These are phyloP conservation scores for Monilinia fructicola DNA, from an alignment of 2,329 filamentous ascomycete species.

Conservation along the genomic window DNA sequence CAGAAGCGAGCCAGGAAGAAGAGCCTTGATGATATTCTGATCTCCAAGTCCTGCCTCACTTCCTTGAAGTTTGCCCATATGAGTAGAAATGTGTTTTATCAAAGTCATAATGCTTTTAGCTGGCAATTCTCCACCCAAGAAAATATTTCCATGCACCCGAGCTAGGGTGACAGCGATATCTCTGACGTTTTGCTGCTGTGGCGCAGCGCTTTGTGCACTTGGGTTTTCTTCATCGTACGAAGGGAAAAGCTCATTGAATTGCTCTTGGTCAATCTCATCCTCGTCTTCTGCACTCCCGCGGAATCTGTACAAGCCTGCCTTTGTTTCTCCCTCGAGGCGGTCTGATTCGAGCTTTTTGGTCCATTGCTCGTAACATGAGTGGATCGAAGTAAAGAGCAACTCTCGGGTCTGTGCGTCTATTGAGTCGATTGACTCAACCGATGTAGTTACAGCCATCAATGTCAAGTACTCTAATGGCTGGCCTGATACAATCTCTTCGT, in stretches of 20 bases:
- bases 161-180: slow-evolving; percentile 56
- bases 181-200: slow-evolving; percentile 29
- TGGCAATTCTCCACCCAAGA: slow-evolving; percentile 30
- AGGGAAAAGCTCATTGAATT: slow-evolving; percentile 81
- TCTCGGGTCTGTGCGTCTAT: slow-evolving; percentile 48
- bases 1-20: slow-evolving; percentile 67
- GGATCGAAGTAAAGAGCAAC: slow-evolving; percentile 64
- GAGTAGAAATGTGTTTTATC: slow-evolving; percentile 36
- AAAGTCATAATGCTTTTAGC: slow-evolving; percentile 34
- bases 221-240: slow-evolving; percentile 57
- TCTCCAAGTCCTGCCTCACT: slow-evolving; percentile 29
- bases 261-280: slow-evolving; percentile 70
- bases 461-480: slow-evolving; percentile 52
- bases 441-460: slow-evolving; percentile 47
- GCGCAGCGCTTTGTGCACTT: slow-evolving; percentile 27
- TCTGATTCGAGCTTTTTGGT: slow-evolving; percentile 73
- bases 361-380: slow-evolving; percentile 78
- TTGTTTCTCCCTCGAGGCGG: slow-evolving; percentile 70
- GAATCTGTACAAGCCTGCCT: slow-evolving; percentile 79
- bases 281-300: slow-evolving; percentile 74
- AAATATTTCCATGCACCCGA: slow-evolving; percentile 54
- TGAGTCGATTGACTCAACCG: slow-evolving; percentile 50
- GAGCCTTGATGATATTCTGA: slow-evolving; percentile 48
- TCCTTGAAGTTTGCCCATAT: slow-evolving; percentile 33
- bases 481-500: slow-evolving; percentile 26